Percentiles rank a stretch among this genome's conserved stretches.
These are phyloP conservation scores for Phoma sp. DNA, from an alignment of 2,329 filamentous ascomycete species.

Conservation along the genomic window DNA sequence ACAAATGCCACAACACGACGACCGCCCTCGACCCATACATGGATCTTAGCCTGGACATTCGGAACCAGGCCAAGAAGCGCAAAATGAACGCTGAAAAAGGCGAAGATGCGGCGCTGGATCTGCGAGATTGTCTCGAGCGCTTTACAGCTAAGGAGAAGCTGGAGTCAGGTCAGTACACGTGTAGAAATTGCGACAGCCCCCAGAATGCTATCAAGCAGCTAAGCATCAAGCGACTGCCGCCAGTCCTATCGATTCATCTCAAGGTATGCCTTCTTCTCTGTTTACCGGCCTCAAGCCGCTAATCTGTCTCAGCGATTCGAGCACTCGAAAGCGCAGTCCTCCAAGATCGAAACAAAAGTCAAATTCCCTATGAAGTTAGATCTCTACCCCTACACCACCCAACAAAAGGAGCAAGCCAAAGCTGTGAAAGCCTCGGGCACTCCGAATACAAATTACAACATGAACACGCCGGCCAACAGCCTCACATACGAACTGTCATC, in stretches of 20 bases:
- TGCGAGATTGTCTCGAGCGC: conserved; percentile 76
- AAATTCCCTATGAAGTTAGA: conserved; percentile 87
- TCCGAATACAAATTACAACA: conserved; percentile 39
- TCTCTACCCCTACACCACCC: conserved; percentile 87
- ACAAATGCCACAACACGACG: conserved; percentile 82
- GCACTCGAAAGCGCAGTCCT: conserved; percentile 75
- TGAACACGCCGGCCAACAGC: conserved; percentile 51
- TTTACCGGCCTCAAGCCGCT: not conserved
- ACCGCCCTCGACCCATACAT: conserved; percentile 88
- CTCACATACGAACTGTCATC: conserved; percentile 87
- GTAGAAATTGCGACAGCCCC: conserved; percentile 75
- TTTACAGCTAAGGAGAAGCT: conserved; percentile 85
- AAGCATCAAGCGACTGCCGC: conserved; percentile 83
- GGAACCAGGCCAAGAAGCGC: conserved; percentile 73
- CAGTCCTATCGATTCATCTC: conserved; percentile 88
- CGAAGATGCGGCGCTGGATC: conserved; percentile 49
- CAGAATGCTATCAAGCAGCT: conserved; percentile 86
- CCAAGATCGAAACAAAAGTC: conserved; percentile 87
- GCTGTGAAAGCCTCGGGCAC: conserved; percentile 48
- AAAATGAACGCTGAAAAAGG: conserved; percentile 53
- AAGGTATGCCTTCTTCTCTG: conserved; percentile 66
- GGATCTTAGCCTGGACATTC: conserved; percentile 88
- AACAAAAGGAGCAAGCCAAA: conserved; percentile 51
- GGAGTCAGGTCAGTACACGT: conserved; percentile 80
- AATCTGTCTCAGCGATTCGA: conserved; percentile 68